Conservation (phyloP, 805 yeast genomes). For the Nakazawaea populi region DNA sequence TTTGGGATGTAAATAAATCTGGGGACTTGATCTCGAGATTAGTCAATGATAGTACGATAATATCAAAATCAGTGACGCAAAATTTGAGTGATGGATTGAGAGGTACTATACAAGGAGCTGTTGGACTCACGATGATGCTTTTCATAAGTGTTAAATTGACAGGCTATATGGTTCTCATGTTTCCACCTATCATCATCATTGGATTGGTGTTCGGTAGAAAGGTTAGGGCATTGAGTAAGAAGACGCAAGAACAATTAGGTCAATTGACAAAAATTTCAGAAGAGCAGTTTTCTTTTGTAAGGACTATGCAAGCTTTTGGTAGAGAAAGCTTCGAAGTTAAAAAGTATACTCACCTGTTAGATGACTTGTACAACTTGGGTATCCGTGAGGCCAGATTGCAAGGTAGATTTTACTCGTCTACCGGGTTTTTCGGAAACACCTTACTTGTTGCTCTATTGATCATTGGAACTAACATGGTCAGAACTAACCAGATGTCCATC, state of each 20-base stretch:
- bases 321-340: conserved; percentile 77
- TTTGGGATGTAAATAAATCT: conserved; percentile 82
- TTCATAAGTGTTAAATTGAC: conserved; percentile 80
- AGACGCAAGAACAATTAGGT: conserved; percentile 81
- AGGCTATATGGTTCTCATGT: conserved; percentile 68
- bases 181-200: conserved; percentile 79
- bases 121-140: conserved; percentile 90
- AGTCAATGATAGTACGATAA: conserved; percentile 84
- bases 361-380: conserved; percentile 57
- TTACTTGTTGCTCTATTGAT: conserved; percentile 72
- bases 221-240: conserved; percentile 67
- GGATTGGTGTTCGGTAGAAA: conserved; percentile 78
- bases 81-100: conserved; percentile 91
- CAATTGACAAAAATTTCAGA: conserved; percentile 84
- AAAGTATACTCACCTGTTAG: conserved; percentile 69
- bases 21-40: conserved; percentile 90
- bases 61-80: conserved; percentile 79
- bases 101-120: conserved; percentile 73
- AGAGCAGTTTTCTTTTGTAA: conserved; percentile 79
- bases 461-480: conserved; percentile 79
- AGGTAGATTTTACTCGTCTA: conserved; percentile 71
- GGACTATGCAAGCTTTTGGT: conserved; percentile 86
- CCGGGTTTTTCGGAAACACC: conserved; percentile 80
- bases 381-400: conserved; percentile 74
- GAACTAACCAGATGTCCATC: conserved; percentile 66